Conservation (phyloP, 805 yeast genomes). For the Lipomyces sp. region DNA sequence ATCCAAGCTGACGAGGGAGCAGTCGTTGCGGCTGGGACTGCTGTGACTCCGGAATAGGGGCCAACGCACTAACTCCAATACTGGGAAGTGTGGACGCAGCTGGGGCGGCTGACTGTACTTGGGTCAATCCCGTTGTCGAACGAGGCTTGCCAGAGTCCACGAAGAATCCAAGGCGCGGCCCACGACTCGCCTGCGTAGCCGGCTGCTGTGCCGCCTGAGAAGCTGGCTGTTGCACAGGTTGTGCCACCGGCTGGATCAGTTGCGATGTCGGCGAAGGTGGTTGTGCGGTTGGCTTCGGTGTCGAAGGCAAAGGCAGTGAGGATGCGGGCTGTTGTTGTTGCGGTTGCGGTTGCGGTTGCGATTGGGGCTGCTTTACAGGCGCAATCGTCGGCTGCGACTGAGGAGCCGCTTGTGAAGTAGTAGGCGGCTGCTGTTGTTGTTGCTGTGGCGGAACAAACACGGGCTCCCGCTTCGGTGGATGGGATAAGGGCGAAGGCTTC, state of each 20-base stretch:
- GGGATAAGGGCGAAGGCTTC: conserved; percentile 1
- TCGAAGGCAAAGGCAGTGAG: neutral
- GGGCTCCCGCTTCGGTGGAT: conserved; percentile 1
- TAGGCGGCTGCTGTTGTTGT: conserved; percentile 1
- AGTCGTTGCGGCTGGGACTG: conserved; percentile 6
- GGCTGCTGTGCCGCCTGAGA: conserved; percentile 12
- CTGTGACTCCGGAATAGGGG: conserved; percentile 11
- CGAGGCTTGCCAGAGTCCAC: conserved; percentile 11
- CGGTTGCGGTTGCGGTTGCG: conserved; percentile 2
- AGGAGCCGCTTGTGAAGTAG: neutral
- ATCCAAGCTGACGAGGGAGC: conserved; percentile 8
- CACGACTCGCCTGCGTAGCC: conserved; percentile 6
- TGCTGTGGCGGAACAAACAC: conserved; percentile 3
- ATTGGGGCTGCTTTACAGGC: neutral
- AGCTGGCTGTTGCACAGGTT: neutral
- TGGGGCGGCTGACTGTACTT: neutral
- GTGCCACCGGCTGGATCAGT: neutral
- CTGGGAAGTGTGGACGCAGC: neutral
- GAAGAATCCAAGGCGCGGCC: conserved; percentile 22
- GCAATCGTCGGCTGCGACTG: neutral
- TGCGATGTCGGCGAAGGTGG: neutral
- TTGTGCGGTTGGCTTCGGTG: neutral
- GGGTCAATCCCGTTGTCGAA: conserved; percentile 2
- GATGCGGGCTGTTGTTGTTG: neutral
- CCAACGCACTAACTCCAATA: neutral